Percentiles rank a stretch among this genome's conserved stretches.
Conservation (phyloP, 257 asterid genomes). For the Handroanthus guayacan region DNA sequence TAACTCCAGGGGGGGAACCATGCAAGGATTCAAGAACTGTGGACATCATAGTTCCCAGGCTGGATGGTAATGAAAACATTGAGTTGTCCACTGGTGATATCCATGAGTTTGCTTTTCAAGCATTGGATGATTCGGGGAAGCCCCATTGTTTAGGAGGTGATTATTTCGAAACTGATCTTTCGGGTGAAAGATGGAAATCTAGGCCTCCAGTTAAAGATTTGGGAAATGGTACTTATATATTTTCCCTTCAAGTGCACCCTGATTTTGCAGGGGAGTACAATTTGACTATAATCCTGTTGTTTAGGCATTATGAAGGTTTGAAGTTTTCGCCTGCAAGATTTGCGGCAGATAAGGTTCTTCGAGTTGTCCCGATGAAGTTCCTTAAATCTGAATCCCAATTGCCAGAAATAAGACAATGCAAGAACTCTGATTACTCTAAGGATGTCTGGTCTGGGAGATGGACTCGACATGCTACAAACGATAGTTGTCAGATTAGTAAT, state of each 20-base stretch:
- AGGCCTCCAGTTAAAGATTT: conserved; percentile 81
- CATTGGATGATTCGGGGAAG: conserved; percentile 72
- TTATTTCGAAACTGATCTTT: conserved; percentile 82
- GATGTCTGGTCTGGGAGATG: conserved; percentile 91
- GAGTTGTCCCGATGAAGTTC: conserved; percentile 62
- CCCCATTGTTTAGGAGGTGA: conserved; percentile 90
- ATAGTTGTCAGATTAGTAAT: conserved; percentile 59
- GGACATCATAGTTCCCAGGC: conserved; percentile 50
- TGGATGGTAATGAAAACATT: conserved; percentile 54
- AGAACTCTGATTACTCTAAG: conserved; percentile 53
- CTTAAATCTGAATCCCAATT: conserved; percentile 43
- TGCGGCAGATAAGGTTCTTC: conserved; percentile 64
- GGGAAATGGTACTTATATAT: conserved; percentile 72
- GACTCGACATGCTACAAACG: conserved; percentile 82
- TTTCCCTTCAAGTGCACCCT: conserved; percentile 82
- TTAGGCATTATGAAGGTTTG: conserved; percentile 69
- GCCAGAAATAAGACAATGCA: conserved; percentile 61
- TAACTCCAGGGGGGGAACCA: conserved; percentile 72
- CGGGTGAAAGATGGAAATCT: conserved; percentile 85
- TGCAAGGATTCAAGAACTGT: conserved; percentile 72
- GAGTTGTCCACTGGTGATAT: conserved; percentile 63
- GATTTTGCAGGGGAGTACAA: conserved; percentile 82
- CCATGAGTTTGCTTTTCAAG: conserved; percentile 77
- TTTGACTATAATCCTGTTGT: conserved; percentile 73
- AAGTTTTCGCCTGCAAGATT: conserved; percentile 70